Base-by-base conservation (phyloP, 2,329 filamentous ascomycete genomes). In the Pseudogymnoascus verrucosus region DNA sequence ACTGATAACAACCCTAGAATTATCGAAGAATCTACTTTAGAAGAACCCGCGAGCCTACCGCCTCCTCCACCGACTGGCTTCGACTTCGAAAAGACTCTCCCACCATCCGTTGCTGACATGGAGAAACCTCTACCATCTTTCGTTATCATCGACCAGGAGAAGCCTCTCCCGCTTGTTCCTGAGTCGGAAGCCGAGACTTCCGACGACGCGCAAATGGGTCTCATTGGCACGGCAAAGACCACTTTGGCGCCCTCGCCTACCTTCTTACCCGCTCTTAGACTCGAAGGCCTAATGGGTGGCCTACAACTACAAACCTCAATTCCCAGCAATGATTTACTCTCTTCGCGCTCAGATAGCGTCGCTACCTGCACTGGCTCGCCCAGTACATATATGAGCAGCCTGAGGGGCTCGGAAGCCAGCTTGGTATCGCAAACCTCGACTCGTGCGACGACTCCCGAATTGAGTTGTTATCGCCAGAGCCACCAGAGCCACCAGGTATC, bases 381-480 rank as follows among this genome's bases (percentile, higher is more conserved):
- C 70, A 90, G 87, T 73, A 93, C 90, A 3, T 93, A 89, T 69
- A 79, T 88, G 61, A 92, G 88, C 78, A 84, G 81, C 69, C 76
- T 81, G 63, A 87, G 89, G 34, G 89, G 91, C 69, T 96, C 92
- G 0, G 90, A 93, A 71, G 84, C 85, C 59, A 96, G 91, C 74
- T 80, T 90, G 31, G 74, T 91, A 1, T 97, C 93, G 1, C 88
- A 89, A 71, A 87, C 86, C 0, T 96, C 93, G 1, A 97, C 93
- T 1, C 82, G 93, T 63, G 93, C 92, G 14, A 96, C 92, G 0
- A 96, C 92, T 0, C 92, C 92, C 1, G 92, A 96, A 68, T 77
- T 79, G 7, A 65, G 66, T 34, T 42, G 64, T 8, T 69, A 71
- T 59, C 47, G 42, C 23, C 54, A 65, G 36, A 60, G 37, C 57